Percentiles rank a stretch among this genome's conserved stretches.
Conservation (phyloP, 192 early-diverging fungal genomes). For the Lobosporangium transversale region DNA sequence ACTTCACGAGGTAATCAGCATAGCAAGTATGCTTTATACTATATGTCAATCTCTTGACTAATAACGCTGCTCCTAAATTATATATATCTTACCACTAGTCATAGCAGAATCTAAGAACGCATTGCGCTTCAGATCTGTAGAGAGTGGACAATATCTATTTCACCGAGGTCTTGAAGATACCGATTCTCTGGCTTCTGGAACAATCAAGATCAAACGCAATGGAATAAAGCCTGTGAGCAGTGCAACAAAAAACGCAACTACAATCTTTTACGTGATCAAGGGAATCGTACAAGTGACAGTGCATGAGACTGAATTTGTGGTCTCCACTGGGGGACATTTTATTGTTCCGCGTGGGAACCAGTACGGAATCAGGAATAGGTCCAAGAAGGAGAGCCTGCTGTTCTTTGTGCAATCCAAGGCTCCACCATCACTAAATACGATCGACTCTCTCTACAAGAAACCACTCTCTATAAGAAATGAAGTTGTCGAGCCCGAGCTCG, state of each 20-base stretch:
- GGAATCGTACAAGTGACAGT: conserved; percentile 18
- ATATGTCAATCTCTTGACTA: too few species aligned
- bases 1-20: conserved; percentile 5
- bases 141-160: conserved; percentile 26
- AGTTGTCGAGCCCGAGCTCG: background rate
- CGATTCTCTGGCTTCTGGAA: conserved; percentile 20
- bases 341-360: conserved; percentile 23
- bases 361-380: conserved; percentile 22
- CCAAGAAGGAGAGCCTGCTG: conserved; percentile 14
- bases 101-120: conserved; percentile 13
- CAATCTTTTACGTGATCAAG: conserved; percentile 17
- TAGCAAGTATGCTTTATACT: too few species aligned
- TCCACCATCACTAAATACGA: background rate
- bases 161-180: conserved; percentile 34
- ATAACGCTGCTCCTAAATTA: background rate
- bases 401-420: conserved; percentile 30
- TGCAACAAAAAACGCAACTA: background rate
- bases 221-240: conserved; percentile 7
- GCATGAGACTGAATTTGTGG: conserved; percentile 20
- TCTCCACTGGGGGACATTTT: conserved; percentile 29
- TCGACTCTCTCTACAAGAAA: too few species aligned
- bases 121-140: conserved; percentile 7
- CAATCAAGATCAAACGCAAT: conserved; percentile 14
- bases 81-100: conserved; percentile 3
- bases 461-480: too few species aligned